Evolutionary conservation across 2,329 filamentous ascomycete genomes (phyloP), one percentile per base, ranked within the genome.

Genomic region (Apiospora malaysiana): DNA sequence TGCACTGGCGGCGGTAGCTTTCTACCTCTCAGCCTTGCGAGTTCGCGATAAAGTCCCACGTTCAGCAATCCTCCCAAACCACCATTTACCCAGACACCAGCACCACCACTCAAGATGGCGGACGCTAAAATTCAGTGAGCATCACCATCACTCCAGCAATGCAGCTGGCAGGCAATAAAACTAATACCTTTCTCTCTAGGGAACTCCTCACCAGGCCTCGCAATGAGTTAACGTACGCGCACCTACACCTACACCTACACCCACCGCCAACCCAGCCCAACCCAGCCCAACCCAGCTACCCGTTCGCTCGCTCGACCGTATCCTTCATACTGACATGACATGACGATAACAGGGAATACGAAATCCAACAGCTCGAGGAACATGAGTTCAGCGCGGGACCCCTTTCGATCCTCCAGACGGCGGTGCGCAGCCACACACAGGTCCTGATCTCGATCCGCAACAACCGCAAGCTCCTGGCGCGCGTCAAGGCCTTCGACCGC

Each of bases 401-500:
- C 10, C 88, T 98, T 65, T 98, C 94, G 6, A 96, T 99, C 79
- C 93, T 99, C 72, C 95, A 98, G 85, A 98, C 96, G 72, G 96
- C 96, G 75, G 96, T 98, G 71, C 93, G 95, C 81, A 93, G 93
- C 75, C 95, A 98, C 86, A 93, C 93, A 59, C 96, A 98, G 85
- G 95, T 99, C 73, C 90, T 99, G 75, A 98, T 99, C 80, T 97
- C 94, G 70, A 95, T 95, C 85, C 94, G 96, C 76, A 98, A 97
- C 89, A 98, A 98, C 87, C 93, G 95, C 84, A 99, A 99, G 87
- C 89, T 99, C 66, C 91, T 99, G 70, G 96, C 95, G 68, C 93
- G 96, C 74, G 95, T 99, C 79, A 99, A 99, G 87, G 96, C 96
- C 8, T 99, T 99, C 82, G 96, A 99, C 84, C 89, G 96, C 72